Percentiles rank a stretch among this genome's conserved stretches.
Evolutionary conservation across 2,329 filamentous ascomycete species (phyloP).

Genomic region (Penicillium brasilianum): DNA sequence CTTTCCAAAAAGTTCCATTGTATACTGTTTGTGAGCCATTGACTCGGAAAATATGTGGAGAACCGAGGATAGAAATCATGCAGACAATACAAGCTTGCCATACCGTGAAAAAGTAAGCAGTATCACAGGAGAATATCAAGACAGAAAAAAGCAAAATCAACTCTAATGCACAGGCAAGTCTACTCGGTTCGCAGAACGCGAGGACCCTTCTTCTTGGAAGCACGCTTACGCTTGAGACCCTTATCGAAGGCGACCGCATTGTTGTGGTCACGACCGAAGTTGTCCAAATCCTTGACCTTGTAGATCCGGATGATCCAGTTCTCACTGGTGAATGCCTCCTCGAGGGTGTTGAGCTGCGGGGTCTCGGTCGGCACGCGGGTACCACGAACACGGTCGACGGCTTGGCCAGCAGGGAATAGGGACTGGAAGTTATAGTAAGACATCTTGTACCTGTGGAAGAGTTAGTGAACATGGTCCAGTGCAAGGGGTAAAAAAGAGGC

Average conservation of each 20-base stretch:
- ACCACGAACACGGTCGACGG: constrained; percentile 84
- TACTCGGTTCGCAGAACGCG: constrained; percentile 53
- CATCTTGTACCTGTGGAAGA: constrained; percentile 89
- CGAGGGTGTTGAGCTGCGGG: constrained; percentile 83
- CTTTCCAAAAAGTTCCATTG: neutral
- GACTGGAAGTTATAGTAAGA: constrained; percentile 97
- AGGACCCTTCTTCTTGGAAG: constrained; percentile 50
- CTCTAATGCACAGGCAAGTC: constrained; percentile 18
- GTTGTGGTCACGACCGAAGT: constrained; percentile 86
- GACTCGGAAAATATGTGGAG: neutral
- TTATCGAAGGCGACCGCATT: constrained; percentile 60
- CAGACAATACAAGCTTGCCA: constrained; percentile 17
- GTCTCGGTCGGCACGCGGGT: constrained; percentile 79
- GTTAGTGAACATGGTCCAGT: constrained; percentile 22
- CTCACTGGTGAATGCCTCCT: constrained; percentile 98
- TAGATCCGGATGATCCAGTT: constrained; percentile 99
- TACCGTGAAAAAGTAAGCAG: constrained; percentile 10
- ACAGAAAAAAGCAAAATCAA: constrained; percentile 19
- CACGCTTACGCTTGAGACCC: constrained; percentile 59
- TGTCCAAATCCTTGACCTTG: constrained; percentile 99
- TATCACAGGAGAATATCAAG: constrained; percentile 19
- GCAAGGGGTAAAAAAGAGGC: neutral
- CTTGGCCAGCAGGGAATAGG: constrained; percentile 91
- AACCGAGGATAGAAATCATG: constrained; percentile 11
- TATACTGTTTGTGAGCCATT: constrained; percentile 1